Conservation (phyloP, 768 basidiomycete genomes). For the Leccinellum luteum region DNA sequence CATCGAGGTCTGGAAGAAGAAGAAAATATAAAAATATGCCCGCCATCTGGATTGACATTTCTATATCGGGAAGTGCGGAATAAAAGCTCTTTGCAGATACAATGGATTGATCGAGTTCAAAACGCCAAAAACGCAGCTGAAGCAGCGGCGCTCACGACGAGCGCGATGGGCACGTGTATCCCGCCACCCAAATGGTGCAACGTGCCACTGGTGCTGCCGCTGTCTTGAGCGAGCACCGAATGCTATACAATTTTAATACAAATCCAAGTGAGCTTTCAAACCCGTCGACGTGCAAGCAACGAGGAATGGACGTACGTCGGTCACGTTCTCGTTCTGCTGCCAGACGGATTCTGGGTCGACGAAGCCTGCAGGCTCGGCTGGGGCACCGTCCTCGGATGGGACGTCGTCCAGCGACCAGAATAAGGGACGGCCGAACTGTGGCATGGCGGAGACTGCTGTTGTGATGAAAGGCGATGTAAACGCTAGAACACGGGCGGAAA, state of each 20-base stretch:
- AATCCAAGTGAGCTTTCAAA: neutral
- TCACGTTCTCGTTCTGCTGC: neutral
- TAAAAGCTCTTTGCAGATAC: too few species aligned
- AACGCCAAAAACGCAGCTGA: neutral
- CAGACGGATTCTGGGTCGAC: neutral
- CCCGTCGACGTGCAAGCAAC: neutral
- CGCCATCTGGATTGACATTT: too few species aligned
- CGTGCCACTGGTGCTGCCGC: slow-evolving; percentile 13
- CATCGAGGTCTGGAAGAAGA: neutral
- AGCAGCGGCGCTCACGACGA: slow-evolving; percentile 4
- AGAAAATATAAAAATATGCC: too few species aligned
- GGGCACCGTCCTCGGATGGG: neutral
- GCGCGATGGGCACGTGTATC: neutral
- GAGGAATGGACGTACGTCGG: neutral
- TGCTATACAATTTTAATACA: too few species aligned
- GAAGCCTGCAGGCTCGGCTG: neutral
- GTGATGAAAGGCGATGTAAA: too few species aligned
- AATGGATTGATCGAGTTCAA: neutral
- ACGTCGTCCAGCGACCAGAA: slow-evolving; percentile 11
- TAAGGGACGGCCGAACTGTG: slow-evolving; percentile 20
- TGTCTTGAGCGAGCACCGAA: neutral
- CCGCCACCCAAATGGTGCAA: slow-evolving; percentile 5
- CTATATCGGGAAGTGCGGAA: too few species aligned
- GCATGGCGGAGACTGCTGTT: slow-evolving; percentile 14
- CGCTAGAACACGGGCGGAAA: too few species aligned